A percentile compares a stretch with the other conserved stretches of the same genome.
Conservation (phyloP, 23 red algal genomes). For the Gracilaria caudata region DNA sequence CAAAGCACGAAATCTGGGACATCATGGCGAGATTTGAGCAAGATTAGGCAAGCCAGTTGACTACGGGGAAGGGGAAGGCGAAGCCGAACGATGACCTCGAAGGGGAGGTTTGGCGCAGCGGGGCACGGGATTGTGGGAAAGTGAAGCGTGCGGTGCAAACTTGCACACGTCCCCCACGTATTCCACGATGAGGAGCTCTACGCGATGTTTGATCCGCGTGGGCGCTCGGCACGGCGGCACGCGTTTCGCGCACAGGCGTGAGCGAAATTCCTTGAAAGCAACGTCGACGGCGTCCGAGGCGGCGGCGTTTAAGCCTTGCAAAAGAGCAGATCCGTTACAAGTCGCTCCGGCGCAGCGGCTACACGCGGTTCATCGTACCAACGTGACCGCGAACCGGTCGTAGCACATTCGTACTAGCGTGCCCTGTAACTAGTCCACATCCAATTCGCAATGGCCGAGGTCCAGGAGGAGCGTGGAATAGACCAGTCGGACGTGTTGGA, state of each 20-base stretch:
- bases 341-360: neutral
- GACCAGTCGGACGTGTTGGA: conserved; percentile 91
- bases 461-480: conserved; percentile 60
- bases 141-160: neutral
- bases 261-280: neutral
- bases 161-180: neutral
- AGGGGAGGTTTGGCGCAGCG: too few relatives aligned
- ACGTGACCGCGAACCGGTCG: neutral
- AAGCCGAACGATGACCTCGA: too few relatives aligned
- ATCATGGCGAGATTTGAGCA: neutral
- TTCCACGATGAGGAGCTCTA: neutral
- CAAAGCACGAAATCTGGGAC: neutral
- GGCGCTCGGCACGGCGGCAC: neutral
- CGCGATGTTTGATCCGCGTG: neutral
- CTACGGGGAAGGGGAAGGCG: neutral
- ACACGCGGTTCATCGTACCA: neutral
- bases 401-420: neutral
- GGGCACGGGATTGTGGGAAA: neutral
- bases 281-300: neutral
- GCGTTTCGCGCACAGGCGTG: neutral
- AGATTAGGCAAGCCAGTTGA: neutral
- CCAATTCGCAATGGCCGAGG: conserved; percentile 24
- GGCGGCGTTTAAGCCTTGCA: neutral
- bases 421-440: neutral
- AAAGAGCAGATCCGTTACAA: conserved; percentile 20